Base-by-base conservation (phyloP, 2,329 filamentous ascomycete species). In the Xylaria sp. region DNA sequence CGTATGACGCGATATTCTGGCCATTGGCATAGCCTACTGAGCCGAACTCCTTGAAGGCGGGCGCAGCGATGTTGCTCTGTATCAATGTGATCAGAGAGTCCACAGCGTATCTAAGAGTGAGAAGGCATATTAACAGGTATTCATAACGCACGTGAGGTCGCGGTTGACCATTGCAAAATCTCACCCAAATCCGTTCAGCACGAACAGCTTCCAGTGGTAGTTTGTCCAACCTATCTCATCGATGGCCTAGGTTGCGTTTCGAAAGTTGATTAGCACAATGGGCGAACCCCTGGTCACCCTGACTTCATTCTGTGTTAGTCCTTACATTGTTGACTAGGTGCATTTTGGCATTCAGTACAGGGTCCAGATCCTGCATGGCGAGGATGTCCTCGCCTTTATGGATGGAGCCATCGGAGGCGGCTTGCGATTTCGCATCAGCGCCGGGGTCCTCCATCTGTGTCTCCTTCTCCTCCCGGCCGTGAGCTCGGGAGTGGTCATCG, bases 321-420 rank as follows among this genome's bases (percentile, higher is more conserved):
- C 86, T 80, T 74, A 88, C 88, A 78, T 92, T 86, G 76, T 92
- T 92, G 69, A 92, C 86, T 34, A 92, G 82, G 73, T 89, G 85
- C 89, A 92, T 92, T 78, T 92, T 92, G 50, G 85, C 85, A 73
- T 88, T 87, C 54, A 92, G 80, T 1, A 86, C 88, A 4, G 88
- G 87, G 75, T 92, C 89, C 34, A 87, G 80, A 74, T 87, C 84
- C 77, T 91, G 86, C 63, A 84, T 79, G 4, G 82, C 83, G 15
- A 91, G 82, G 28, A 91, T 79, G 73, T 91, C 89, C 64, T 82
- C 77, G 55, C 73, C 77, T 23, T 74, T 65, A 28, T 56, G 67
- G 13, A 72, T 10, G 9, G 70, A 54, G 46, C 44, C 52, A 50
- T 65, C 65, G 2, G 39, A 54, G n/a, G 9, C 25, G 7, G 6